These are phyloP conservation scores for Pelagophyceae sp. DNA, from an alignment of 352 stramenopile genomes.

Conservation along the genomic window DNA sequence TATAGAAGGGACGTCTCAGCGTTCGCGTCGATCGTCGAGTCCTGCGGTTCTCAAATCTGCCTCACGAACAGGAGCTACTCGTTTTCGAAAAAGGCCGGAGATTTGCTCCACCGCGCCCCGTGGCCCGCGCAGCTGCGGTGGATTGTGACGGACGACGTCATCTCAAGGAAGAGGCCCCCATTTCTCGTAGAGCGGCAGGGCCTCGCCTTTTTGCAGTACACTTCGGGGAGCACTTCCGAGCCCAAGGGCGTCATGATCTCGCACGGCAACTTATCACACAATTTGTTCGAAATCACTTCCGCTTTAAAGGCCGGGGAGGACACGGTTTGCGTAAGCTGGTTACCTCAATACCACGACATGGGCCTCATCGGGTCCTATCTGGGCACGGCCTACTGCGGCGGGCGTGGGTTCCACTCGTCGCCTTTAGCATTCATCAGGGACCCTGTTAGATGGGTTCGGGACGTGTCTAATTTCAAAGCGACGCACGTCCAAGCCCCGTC, in stretches of 20 bases:
- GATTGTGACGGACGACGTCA: constrained; percentile 7
- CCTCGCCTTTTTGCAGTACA: constrained; percentile 7
- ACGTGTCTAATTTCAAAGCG: constrained; percentile 62
- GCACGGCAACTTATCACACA: constrained; percentile 90
- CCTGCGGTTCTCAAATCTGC: constrained; percentile 73
- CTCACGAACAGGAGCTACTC: constrained; percentile 87
- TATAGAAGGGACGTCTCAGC: constrained; percentile 71
- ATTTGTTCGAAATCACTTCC: constrained; percentile 86
- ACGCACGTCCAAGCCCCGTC: constrained; percentile 97
- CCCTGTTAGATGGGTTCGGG: constrained; percentile 71
- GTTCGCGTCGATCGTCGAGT: constrained; percentile 84
- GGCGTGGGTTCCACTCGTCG: constrained; percentile 90
- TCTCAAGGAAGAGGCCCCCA: not conserved
- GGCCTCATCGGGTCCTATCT: constrained; percentile 90
- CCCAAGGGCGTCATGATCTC: constrained; percentile 97
- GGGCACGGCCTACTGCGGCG: constrained; percentile 70
- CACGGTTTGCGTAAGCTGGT: constrained; percentile 91
- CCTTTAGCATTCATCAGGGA: constrained; percentile 87
- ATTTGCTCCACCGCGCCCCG: constrained; percentile 31
- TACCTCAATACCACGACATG: constrained; percentile 99
- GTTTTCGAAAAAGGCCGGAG: constrained; percentile 77
- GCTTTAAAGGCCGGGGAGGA: constrained; percentile 71
- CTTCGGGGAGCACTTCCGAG: constrained; percentile 81
- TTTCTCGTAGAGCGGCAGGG: constrained; percentile 10
- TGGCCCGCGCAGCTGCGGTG: constrained; percentile 22